Percentiles rank a stretch among this genome's conserved stretches.
Conservation (phyloP, 164 flowering plant species). For the Magnolia kwangsiensis region DNA sequence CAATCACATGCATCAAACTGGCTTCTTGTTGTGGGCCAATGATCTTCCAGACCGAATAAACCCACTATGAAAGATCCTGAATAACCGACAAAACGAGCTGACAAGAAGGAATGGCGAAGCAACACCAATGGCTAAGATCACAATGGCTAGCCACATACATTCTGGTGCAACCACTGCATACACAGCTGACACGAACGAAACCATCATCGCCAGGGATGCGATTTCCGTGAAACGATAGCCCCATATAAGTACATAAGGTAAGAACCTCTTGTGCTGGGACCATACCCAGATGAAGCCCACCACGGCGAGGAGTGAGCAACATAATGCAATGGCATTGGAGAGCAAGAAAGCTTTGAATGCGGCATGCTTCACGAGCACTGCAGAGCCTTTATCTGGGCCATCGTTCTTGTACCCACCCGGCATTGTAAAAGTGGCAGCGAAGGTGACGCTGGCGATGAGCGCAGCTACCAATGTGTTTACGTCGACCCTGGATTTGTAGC, state of each 20-base stretch:
- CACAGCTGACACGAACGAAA: not conserved
- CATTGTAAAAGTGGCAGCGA: constrained; percentile 1
- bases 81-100: too few species aligned
- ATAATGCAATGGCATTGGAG: not conserved
- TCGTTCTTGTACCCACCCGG: not conserved
- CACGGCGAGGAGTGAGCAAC: not conserved
- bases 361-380: not conserved
- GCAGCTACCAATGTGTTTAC: not conserved
- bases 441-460: not conserved
- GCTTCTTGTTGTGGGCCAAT: not conserved
- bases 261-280: not conserved
- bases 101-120: too few species aligned
- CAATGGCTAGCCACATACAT: not conserved
- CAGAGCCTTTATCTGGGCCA: not conserved
- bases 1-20: too few species aligned
- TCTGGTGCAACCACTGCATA: not conserved
- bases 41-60: not conserved
- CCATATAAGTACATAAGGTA: not conserved
- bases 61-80: not conserved
- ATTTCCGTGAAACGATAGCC: not conserved
- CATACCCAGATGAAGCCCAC: not conserved
- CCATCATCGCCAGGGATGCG: not conserved
- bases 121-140: not conserved
- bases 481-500: not conserved
- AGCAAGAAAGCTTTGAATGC: not conserved